A percentile compares a stretch with the other conserved stretches of the same genome.
phyloP scores from a whole-genome alignment of 2,329 filamentous ascomycete genomes.

The Neofusicoccum laricinum region DNA sequence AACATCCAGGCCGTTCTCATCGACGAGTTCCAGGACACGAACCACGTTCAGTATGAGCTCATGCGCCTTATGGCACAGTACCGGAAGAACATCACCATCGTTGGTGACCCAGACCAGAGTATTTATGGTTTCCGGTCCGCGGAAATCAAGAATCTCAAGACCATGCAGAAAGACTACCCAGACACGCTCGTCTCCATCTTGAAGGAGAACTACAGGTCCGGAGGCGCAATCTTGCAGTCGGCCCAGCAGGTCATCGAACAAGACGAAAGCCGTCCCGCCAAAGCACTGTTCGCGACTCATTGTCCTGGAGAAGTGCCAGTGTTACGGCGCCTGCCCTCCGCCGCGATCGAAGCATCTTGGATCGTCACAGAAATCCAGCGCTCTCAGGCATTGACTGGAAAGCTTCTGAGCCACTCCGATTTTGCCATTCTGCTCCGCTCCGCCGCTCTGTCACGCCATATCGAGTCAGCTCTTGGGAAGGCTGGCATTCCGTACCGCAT shows the following conservation, averaged over 20 bases:
- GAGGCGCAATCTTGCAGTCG: constrained; percentile 74
- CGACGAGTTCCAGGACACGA: constrained; percentile 97
- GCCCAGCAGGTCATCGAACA: constrained; percentile 89
- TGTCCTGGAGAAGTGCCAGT: constrained; percentile 76
- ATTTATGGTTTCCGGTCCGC: constrained; percentile 96
- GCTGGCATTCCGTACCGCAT: constrained; percentile 85
- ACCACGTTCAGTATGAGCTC: constrained; percentile 88
- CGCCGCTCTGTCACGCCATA: constrained; percentile 75
- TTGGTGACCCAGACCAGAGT: constrained; percentile 95
- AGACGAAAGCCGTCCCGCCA: constrained; percentile 75
- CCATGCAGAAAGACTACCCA: constrained; percentile 73
- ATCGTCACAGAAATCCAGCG: constrained; percentile 80
- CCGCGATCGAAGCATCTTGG: constrained; percentile 78
- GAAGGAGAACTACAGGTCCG: constrained; percentile 93
- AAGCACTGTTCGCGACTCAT: constrained; percentile 77
- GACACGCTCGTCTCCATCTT: constrained; percentile 79
- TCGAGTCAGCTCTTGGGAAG: constrained; percentile 78
- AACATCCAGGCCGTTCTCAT: constrained; percentile 91
- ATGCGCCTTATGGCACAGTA: constrained; percentile 82
- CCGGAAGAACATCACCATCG: constrained; percentile 78
- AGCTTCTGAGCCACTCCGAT: constrained; percentile 70
- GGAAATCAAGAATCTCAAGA: constrained; percentile 81
- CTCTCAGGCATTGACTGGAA: constrained; percentile 66
- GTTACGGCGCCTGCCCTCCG: constrained; percentile 68
- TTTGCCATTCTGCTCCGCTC: constrained; percentile 86